Conservation (phyloP, 2,329 filamentous ascomycete genomes). For the Calonectria hongkongensis region DNA sequence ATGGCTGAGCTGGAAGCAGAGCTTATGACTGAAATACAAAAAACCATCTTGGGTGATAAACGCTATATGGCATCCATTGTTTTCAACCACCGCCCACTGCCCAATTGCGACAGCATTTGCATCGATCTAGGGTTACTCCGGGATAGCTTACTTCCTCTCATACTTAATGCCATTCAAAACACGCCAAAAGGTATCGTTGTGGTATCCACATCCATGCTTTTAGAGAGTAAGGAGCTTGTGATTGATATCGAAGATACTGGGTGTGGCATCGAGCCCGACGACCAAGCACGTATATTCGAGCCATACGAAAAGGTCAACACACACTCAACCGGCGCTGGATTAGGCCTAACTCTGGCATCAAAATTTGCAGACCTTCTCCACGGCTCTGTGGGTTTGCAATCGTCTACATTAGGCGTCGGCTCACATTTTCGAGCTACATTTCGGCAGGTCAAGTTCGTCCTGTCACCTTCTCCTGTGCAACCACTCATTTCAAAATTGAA, state of each 20-base stretch:
- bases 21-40: slow-evolving; percentile 40
- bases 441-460: slow-evolving; percentile 27
- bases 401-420: slow-evolving; percentile 58
- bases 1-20: slow-evolving; percentile 42
- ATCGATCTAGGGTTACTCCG: slow-evolving; percentile 63
- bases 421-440: slow-evolving; percentile 62
- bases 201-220: slow-evolving; percentile 56
- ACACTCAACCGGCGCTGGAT: slow-evolving; percentile 62
- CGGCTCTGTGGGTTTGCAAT: slow-evolving; percentile 61
- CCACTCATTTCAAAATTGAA: not conserved
- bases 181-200: slow-evolving; percentile 61
- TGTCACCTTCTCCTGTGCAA: not conserved
- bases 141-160: slow-evolving; percentile 64
- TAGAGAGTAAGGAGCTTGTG: slow-evolving; percentile 56
- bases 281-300: slow-evolving; percentile 64
- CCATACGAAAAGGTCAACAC: slow-evolving; percentile 64
- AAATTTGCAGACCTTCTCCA: slow-evolving; percentile 64
- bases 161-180: slow-evolving; percentile 65
- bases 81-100: slow-evolving; percentile 37
- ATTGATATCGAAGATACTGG: slow-evolving; percentile 67
- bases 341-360: slow-evolving; percentile 65
- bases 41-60: slow-evolving; percentile 26
- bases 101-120: slow-evolving; percentile 56
- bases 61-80: slow-evolving; percentile 44
- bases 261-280: slow-evolving; percentile 58